Base-by-base conservation (phyloP, 2,329 filamentous ascomycete genomes). In the Ophiocordyceps camponoti-floridani region DNA sequence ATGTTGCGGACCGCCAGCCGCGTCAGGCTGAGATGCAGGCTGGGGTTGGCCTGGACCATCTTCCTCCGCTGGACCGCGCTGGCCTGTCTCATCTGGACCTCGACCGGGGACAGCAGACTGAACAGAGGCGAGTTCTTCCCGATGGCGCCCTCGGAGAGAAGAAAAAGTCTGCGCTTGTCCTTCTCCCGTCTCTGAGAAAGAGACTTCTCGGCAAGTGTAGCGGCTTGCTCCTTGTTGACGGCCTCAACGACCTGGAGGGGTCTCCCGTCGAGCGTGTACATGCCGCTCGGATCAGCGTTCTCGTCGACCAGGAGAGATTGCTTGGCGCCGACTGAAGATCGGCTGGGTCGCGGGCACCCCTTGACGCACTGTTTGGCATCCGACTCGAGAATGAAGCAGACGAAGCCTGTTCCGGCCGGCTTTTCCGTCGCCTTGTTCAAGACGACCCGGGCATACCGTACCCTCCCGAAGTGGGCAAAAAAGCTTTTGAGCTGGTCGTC, bases 1-100 rank as follows among this genome's bases (percentile, higher is more conserved):
- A 98, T 73, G 58, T 98, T 98, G 53, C 91, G 84, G 46, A 98
- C 68, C 1, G 89, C 89, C 30, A 98, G 75, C 54, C 91, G 83
- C 8, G 87, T 94, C 44, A 98, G 69, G 60, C 83, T 91, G 44
- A 98, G 64, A 61, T 95, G 85, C 31, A 98, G 70, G 43, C 79
- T 82, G 0, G 91, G 89, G 60, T 98, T 98, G 60, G 74, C 78
- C 65, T 95, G 83, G 53, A 98, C 86, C 47, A 95, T 73, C 53
- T 82, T 84, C 66, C 91, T 88, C 43, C 91, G 81, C 63, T 96
- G 89, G 53, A 80, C 83, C 27, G 77, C 76, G 54, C 86, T 94
- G 45, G 86, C 77, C 58, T 95, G 86, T 49, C 91, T 77, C 75
- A 96, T 84, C 55, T 84, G 82, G 51, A 91, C 66, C 59, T 98